Evolutionary conservation across 2,329 filamentous ascomycete species (phyloP).

Genomic region (Botrytis medusae): DNA sequence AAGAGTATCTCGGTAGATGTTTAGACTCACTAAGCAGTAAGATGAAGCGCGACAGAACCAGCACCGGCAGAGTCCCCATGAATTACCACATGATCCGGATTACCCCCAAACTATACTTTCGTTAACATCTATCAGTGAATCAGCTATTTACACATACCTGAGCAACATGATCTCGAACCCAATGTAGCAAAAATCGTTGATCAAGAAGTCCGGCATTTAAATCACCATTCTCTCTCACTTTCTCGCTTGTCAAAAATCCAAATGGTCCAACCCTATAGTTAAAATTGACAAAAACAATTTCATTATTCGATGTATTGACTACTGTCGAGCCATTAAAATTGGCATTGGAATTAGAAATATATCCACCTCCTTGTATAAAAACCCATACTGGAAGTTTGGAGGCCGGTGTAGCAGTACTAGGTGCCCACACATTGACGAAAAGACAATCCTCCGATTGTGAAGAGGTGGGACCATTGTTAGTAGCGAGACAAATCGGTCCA

Average conservation of each 20-base stretch:
- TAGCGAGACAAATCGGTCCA: constrained; percentile 23
- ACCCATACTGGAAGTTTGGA: constrained; percentile 55
- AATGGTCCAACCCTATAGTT: constrained; percentile 63
- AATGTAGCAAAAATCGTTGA: constrained; percentile 58
- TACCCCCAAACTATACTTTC: constrained; percentile 44
- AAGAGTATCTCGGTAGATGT: no score
- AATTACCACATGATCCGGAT: constrained; percentile 48
- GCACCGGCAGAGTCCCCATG: constrained; percentile 50
- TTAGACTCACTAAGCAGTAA: constrained; percentile 36
- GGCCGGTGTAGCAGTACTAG: constrained; percentile 42
- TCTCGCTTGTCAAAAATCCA: constrained; percentile 61
- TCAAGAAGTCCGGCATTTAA: constrained; percentile 65
- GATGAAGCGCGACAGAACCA: constrained; percentile 46
- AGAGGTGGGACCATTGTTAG: background rate
- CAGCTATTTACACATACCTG: constrained; percentile 39
- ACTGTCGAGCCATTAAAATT: constrained; percentile 53
- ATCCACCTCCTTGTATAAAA: constrained; percentile 53
- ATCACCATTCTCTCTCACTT: constrained; percentile 54
- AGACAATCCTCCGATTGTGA: constrained; percentile 43
- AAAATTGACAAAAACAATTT: constrained; percentile 58
- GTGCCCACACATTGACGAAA: constrained; percentile 48
- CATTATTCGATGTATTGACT: constrained; percentile 46
- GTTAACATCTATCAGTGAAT: background rate
- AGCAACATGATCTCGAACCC: constrained; percentile 60
- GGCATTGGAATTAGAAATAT: constrained; percentile 49